phyloP scores from a whole-genome alignment of 1,139 yeast species.

The Zygosaccharomyces pseudobailii region DNA sequence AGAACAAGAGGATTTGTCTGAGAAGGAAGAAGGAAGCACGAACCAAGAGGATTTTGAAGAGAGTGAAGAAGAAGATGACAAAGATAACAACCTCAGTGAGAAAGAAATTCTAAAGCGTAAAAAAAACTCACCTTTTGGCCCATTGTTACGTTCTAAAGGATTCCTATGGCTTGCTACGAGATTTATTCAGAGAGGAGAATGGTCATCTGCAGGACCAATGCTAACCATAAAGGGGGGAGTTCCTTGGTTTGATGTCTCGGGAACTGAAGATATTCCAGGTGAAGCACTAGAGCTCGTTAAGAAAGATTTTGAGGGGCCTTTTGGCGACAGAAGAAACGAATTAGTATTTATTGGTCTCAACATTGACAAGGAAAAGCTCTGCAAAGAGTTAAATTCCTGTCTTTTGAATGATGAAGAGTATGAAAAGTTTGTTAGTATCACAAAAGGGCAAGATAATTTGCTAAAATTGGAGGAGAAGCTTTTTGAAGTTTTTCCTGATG shows the following conservation, averaged over 20 bases:
- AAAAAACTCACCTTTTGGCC: conserved; percentile 37
- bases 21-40: conserved; percentile 22
- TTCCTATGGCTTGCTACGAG: conserved; percentile 47
- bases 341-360: conserved; percentile 43
- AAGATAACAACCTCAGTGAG: conserved; percentile 25
- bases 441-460: conserved; percentile 31
- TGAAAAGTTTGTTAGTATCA: conserved; percentile 28
- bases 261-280: conserved; percentile 36
- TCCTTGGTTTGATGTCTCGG: conserved; percentile 43
- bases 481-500: conserved; percentile 37
- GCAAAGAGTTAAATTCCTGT: conserved; percentile 36
- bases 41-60: background rate
- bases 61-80: conserved; percentile 16
- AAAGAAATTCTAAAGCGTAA: conserved; percentile 35
- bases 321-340: conserved; percentile 44
- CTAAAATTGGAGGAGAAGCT: conserved; percentile 35
- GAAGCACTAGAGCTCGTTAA: conserved; percentile 35
- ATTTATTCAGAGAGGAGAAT: conserved; percentile 41
- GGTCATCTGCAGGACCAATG: conserved; percentile 47
- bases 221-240: conserved; percentile 42
- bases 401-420: conserved; percentile 39
- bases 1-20: conserved; percentile 13
- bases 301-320: conserved; percentile 38
- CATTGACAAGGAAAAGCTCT: conserved; percentile 31
- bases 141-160: conserved; percentile 42